Conservation (phyloP, 2,329 filamentous ascomycete genomes). For the Trichophaea hybrida region DNA sequence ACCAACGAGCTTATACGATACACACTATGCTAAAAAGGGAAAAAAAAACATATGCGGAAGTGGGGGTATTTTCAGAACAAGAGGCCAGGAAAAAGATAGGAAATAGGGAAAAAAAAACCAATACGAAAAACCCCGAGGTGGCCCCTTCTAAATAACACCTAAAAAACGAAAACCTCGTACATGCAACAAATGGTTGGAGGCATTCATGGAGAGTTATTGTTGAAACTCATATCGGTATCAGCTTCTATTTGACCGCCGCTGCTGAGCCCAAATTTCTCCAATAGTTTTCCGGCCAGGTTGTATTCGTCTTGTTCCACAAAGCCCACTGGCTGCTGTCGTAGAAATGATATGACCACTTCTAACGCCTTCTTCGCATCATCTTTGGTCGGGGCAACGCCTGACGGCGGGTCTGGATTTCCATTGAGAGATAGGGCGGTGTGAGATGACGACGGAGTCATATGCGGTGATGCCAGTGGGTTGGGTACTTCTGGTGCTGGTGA, state of each 20-base stretch:
- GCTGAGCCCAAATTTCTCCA: slow-evolving; percentile 19
- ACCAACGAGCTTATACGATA: too few relatives aligned
- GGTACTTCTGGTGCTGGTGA: slow-evolving; percentile 38
- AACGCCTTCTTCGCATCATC: slow-evolving; percentile 75
- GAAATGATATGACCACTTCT: slow-evolving; percentile 66
- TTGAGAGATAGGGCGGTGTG: slow-evolving; percentile 34
- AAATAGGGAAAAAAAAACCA: slow-evolving; percentile 16
- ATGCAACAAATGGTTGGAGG: not conserved
- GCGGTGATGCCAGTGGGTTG: slow-evolving; percentile 28
- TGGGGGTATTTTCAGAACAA: not conserved
- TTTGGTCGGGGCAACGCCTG: slow-evolving; percentile 43
- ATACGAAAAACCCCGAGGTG: slow-evolving; percentile 5
- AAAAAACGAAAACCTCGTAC: not conserved
- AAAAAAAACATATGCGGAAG: not conserved
- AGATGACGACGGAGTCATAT: slow-evolving; percentile 33
- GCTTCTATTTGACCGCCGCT: not conserved
- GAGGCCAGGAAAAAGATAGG: not conserved
- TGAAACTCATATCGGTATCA: not conserved
- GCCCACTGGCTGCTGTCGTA: slow-evolving; percentile 54
- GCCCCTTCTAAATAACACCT: not conserved
- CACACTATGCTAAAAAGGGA: not conserved
- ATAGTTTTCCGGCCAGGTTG: slow-evolving; percentile 18
- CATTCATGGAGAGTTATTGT: not conserved
- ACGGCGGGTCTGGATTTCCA: slow-evolving; percentile 39
- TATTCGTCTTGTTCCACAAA: slow-evolving; percentile 48